These are phyloP conservation scores for Trypanosoma platydactyli DNA, from an alignment of 208 protist genomes.

Conservation along the genomic window DNA sequence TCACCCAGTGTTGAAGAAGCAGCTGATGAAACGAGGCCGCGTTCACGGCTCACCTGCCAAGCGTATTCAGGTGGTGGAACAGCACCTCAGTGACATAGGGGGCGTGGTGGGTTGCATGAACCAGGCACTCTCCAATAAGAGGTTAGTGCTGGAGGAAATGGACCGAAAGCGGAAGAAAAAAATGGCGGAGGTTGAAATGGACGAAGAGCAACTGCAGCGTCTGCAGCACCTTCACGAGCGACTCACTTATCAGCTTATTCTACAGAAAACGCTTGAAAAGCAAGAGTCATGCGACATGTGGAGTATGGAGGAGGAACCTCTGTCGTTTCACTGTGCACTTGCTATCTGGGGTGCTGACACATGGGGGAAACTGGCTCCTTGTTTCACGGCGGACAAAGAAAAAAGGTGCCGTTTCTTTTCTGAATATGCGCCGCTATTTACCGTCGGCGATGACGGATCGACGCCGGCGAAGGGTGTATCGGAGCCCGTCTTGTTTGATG, in stretches of 20 bases:
- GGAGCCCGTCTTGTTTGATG: slow-evolving; percentile 47
- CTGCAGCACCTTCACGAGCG: background rate
- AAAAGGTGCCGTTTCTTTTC: slow-evolving; percentile 38
- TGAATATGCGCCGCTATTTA: slow-evolving; percentile 52
- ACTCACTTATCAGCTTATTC: slow-evolving; percentile 23
- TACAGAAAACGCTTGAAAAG: slow-evolving; percentile 26
- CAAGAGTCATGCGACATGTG: slow-evolving; percentile 7
- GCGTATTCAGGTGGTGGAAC: slow-evolving; percentile 40
- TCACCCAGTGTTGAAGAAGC: slow-evolving; percentile 60
- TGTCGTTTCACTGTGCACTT: slow-evolving; percentile 5
- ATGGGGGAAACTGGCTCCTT: slow-evolving; percentile 18
- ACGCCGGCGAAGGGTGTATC: slow-evolving; percentile 11
- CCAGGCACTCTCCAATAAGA: slow-evolving; percentile 36
- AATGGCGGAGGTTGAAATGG: slow-evolving; percentile 14
- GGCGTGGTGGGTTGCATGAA: slow-evolving; percentile 15
- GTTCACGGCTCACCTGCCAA: background rate
- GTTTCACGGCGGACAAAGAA: slow-evolving; percentile 7
- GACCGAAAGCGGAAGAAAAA: slow-evolving; percentile 7
- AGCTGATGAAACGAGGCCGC: slow-evolving; percentile 29
- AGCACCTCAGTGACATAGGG: slow-evolving; percentile 20
- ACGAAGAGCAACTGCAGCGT: background rate
- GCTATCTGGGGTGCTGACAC: background rate
- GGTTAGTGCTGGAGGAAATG: slow-evolving; percentile 23
- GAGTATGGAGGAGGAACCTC: background rate
- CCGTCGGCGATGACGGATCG: slow-evolving; percentile 19